phyloP scores from a whole-genome alignment of 441 rosid genomes.

The Populus hybrid region DNA sequence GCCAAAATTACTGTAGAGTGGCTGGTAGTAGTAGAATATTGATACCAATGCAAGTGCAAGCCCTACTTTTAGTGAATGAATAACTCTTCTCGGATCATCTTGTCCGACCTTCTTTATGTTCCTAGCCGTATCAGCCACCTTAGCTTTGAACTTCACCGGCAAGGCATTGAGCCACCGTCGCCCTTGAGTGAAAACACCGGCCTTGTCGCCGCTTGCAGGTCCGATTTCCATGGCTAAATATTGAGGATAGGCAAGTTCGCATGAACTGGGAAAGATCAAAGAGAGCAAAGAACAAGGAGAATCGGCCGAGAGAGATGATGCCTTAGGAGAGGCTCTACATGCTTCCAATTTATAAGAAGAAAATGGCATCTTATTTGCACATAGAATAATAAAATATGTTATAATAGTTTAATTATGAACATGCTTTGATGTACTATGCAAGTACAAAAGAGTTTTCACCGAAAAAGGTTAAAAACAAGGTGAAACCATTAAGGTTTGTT shows the following conservation, averaged over 20 bases:
- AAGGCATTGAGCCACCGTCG: constrained; percentile 23
- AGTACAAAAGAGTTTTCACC: constrained; percentile 16
- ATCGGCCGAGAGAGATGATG: constrained; percentile 8
- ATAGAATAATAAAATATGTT: not conserved
- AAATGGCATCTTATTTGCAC: not conserved
- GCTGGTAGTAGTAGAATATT: constrained; percentile 50
- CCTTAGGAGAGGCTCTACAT: constrained; percentile 10
- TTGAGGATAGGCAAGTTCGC: not conserved
- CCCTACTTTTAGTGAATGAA: constrained; percentile 76
- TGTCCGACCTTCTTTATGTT: constrained; percentile 38
- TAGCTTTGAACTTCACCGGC: constrained; percentile 6
- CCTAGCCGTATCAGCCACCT: constrained; percentile 16
- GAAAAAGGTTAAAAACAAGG: not conserved
- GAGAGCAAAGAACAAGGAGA: not conserved
- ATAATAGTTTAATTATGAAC: not conserved
- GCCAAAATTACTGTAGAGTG: constrained; percentile 59
- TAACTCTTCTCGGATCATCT: constrained; percentile 68
- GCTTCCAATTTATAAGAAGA: constrained; percentile 28
- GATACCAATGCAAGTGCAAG: constrained; percentile 61
- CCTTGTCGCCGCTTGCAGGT: constrained; percentile 18
- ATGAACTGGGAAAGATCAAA: not conserved
- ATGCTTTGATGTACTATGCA: constrained; percentile 16
- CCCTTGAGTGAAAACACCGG: not conserved
- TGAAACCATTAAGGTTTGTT: not conserved
- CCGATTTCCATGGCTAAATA: constrained; percentile 29